A percentile compares a stretch with the other conserved stretches of the same genome.
phyloP scores from a whole-genome alignment of 306 rosid genomes.

The Vachellia collinsii region DNA sequence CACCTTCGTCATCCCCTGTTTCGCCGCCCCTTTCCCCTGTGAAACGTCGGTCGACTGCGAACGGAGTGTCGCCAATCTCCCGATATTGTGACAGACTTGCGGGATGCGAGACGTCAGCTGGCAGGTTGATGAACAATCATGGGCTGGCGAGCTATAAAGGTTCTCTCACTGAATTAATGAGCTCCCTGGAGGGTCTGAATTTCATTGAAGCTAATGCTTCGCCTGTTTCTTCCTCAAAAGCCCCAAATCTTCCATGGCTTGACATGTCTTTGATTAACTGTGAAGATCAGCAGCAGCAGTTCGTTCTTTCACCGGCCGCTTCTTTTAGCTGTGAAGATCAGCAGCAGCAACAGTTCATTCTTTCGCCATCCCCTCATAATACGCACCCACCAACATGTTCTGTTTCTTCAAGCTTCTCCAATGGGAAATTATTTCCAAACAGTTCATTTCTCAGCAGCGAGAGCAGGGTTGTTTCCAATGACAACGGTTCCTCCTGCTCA shows the following conservation, averaged over 20 bases:
- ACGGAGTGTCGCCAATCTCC: slow-evolving; percentile 48
- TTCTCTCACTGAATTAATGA: slow-evolving; percentile 60
- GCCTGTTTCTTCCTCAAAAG: slow-evolving; percentile 25
- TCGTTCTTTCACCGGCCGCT: slow-evolving; percentile 59
- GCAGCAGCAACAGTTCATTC: slow-evolving; percentile 55
- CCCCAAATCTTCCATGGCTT: slow-evolving; percentile 52
- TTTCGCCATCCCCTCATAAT: slow-evolving; percentile 52
- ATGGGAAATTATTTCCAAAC: slow-evolving; percentile 11
- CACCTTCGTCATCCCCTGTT: slow-evolving; percentile 57
- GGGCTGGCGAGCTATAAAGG: slow-evolving; percentile 52
- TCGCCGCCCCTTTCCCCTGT: slow-evolving; percentile 74
- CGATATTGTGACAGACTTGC: slow-evolving; percentile 40
- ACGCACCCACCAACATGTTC: slow-evolving; percentile 6
- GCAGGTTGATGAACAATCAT: slow-evolving; percentile 22
- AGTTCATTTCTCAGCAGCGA: slow-evolving; percentile 28
- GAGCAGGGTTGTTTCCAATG: slow-evolving; percentile 23
- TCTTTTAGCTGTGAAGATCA: slow-evolving; percentile 34
- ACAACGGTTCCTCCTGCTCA: slow-evolving; percentile 39
- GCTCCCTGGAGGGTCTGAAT: slow-evolving; percentile 72
- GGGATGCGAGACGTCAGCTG: slow-evolving; percentile 6
- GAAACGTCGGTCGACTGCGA: slow-evolving; percentile 36
- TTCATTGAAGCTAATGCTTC: slow-evolving; percentile 46
- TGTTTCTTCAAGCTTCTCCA: slow-evolving; percentile 25
- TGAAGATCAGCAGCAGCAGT: slow-evolving; percentile 51
- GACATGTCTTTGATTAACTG: slow-evolving; percentile 45